These are phyloP conservation scores for Aspergillus terreus DNA, from an alignment of 2,329 filamentous ascomycete species.

Conservation along the genomic window DNA sequence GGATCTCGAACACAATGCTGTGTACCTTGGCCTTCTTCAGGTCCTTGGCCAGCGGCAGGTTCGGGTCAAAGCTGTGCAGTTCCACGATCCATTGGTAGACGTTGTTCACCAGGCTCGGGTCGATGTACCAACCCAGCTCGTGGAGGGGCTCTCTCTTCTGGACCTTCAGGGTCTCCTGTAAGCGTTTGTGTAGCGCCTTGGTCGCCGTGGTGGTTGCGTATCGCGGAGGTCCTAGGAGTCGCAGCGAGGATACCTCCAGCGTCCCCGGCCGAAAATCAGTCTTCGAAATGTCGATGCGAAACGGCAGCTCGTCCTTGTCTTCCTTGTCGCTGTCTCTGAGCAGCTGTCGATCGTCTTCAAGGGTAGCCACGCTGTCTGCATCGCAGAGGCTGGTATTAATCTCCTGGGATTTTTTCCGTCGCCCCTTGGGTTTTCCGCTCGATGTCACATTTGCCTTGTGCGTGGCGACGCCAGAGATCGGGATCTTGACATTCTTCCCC, in stretches of 20 bases:
- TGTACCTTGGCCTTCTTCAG: slow-evolving; percentile 61
- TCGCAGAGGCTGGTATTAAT: slow-evolving; percentile 15
- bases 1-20: slow-evolving; percentile 76
- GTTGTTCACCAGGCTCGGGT: slow-evolving; percentile 63
- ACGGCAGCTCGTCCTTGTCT: slow-evolving; percentile 2
- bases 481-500: slow-evolving; percentile 45
- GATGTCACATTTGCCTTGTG: slow-evolving; percentile 33
- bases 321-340: slow-evolving; percentile 3
- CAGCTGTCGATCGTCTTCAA: slow-evolving; percentile 41
- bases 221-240: slow-evolving; percentile 60
- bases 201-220: slow-evolving; percentile 63
- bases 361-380: slow-evolving; percentile 46
- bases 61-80: slow-evolving; percentile 72
- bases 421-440: slow-evolving; percentile 6
- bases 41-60: slow-evolving; percentile 68
- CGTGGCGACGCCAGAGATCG: slow-evolving; percentile 48
- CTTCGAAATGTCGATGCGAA: slow-evolving; percentile 14
- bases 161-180: slow-evolving; percentile 60
- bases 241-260: slow-evolving; percentile 60
- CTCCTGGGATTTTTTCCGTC: not conserved
- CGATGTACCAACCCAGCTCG: slow-evolving; percentile 79
- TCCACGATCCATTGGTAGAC: slow-evolving; percentile 91
- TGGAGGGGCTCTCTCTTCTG: slow-evolving; percentile 60
- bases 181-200: slow-evolving; percentile 60
- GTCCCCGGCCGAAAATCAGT: slow-evolving; percentile 66